Evolutionary conservation across 768 basidiomycete species (phyloP), one percentile per base, ranked within the genome.

Genomic region (Tephrocybe sp.): DNA sequence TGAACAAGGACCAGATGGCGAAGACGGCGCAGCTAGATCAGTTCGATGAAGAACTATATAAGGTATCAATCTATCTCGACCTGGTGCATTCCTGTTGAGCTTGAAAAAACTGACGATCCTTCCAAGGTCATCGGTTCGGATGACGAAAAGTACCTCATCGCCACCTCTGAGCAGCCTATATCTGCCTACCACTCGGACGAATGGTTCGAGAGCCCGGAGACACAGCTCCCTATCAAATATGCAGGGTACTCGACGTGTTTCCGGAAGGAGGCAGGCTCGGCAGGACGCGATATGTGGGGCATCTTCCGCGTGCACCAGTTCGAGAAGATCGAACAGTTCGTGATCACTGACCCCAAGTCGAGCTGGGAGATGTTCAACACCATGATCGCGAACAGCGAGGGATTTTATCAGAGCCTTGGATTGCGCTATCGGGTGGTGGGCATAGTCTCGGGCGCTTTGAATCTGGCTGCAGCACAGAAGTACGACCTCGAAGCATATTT

Each of bases 271-370:
- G 97, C 97, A 2, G 97, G 97, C 28, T 90, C 93, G 2, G 93
- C 93, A 7, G 97, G 97, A 3, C 88, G 93, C 49, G 97, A 99
- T 61, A 98, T 96, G 79, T 98, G 97, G 94, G 97, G 97, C 51
- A 98, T 98, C 71, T 99, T 99, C 85, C 91, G 97, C 20, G 96
- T 99, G 48, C 97, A 99, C 66, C 97, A 99, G 71, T 99, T 99
- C 59, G 97, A 99, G 73, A 99, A 99, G 76, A 82, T 99, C 46
- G 97, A 99, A 67, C 85, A 98, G 76, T 98, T 98, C 71, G 86
- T 89, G 73, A 80, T 99, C 61, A 98, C 96, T 6, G 88, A 93
- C 21, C 95, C 97, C 0, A 88, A 90, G 58, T 88, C 93, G 66
- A 96, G 94, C 65, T 94, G 95, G 88, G 87, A 84, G 67, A 88